A percentile compares a stretch with the other conserved stretches of the same genome.
phyloP scores from a whole-genome alignment of 148 eudicot species.

The Amaranthus palmeri region DNA sequence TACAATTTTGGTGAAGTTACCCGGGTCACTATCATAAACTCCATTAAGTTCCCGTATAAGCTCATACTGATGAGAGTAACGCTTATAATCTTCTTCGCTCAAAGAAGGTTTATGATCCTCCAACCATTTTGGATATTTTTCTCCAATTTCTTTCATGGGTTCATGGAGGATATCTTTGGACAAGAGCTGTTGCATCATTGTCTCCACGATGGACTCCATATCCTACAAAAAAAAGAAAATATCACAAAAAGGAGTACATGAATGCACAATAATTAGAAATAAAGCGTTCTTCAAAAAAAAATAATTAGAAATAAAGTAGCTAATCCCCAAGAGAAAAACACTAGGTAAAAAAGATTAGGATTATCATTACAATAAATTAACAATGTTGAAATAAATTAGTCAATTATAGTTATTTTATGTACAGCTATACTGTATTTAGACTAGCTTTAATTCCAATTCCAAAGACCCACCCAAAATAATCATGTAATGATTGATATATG shows the following conservation, averaged over 20 bases:
- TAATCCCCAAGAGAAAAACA: no score
- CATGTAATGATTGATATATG: no score
- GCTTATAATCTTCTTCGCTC: constrained; percentile 61
- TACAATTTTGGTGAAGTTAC: constrained; percentile 85
- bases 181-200: constrained; percentile 95
- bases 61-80: constrained; percentile 67
- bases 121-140: constrained; percentile 90
- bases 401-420: no score
- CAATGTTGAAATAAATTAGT: no score
- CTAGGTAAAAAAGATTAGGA: no score
- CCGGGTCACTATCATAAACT: constrained; percentile 81
- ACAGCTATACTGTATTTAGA: no score
- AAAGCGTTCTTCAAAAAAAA: no score
- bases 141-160: constrained; percentile 96
- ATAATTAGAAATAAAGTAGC: background rate
- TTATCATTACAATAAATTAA: no score
- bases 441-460: no score
- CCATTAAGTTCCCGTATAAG: constrained; percentile 72
- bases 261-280: background rate
- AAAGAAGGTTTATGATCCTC: constrained; percentile 69
- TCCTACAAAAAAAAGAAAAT: constrained; percentile 40
- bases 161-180: constrained; percentile 92
- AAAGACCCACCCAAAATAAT: no score
- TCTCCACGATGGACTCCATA: constrained; percentile 93
- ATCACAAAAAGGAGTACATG: background rate